A percentile compares a stretch with the other conserved stretches of the same genome.
phyloP scores from a whole-genome alignment of 352 stramenopile genomes.

The Globisporangium okanoganense region DNA sequence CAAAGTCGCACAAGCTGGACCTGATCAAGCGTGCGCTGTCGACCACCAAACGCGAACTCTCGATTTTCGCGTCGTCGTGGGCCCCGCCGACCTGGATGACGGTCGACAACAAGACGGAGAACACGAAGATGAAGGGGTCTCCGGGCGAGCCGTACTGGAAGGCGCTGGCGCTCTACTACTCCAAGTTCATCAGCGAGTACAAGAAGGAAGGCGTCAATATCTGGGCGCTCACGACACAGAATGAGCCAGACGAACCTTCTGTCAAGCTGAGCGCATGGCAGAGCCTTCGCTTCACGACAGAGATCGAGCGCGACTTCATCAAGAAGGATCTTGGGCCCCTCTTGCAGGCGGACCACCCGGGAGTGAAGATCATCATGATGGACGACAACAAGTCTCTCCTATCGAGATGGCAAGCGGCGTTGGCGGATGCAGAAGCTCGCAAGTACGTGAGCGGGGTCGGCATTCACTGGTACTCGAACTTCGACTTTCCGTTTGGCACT shows the following conservation, averaged over 20 bases:
- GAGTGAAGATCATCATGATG: slow-evolving; percentile 77
- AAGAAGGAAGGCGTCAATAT: slow-evolving; percentile 64
- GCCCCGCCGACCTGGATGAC: slow-evolving; percentile 88
- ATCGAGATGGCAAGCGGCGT: slow-evolving; percentile 28
- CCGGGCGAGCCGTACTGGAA: slow-evolving; percentile 64
- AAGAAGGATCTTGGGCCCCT: slow-evolving; percentile 74
- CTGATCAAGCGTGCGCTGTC: slow-evolving; percentile 58
- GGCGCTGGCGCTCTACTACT: slow-evolving; percentile 83
- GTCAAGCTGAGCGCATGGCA: slow-evolving; percentile 53
- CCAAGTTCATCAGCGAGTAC: slow-evolving; percentile 87
- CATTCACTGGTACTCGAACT: slow-evolving; percentile 85
- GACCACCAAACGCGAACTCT: slow-evolving; percentile 34
- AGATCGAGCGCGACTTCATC: slow-evolving; percentile 67
- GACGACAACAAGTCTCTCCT: slow-evolving; percentile 84
- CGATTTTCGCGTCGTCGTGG: slow-evolving; percentile 86
- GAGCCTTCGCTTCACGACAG: slow-evolving; percentile 45
- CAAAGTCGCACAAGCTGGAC: slow-evolving; percentile 60
- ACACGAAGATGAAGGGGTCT: slow-evolving; percentile 52
- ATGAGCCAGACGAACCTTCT: slow-evolving; percentile 66
- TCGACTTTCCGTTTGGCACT: slow-evolving; percentile 40
- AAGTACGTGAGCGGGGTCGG: slow-evolving; percentile 84
- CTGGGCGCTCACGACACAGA: slow-evolving; percentile 86
- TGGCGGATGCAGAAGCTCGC: slow-evolving; percentile 38
- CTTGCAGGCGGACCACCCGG: slow-evolving; percentile 59
- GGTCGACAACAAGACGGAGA: slow-evolving; percentile 45